Evolutionary conservation across 352 stramenopile genomes (phyloP).

Genomic region (Globisporangium nunn): DNA sequence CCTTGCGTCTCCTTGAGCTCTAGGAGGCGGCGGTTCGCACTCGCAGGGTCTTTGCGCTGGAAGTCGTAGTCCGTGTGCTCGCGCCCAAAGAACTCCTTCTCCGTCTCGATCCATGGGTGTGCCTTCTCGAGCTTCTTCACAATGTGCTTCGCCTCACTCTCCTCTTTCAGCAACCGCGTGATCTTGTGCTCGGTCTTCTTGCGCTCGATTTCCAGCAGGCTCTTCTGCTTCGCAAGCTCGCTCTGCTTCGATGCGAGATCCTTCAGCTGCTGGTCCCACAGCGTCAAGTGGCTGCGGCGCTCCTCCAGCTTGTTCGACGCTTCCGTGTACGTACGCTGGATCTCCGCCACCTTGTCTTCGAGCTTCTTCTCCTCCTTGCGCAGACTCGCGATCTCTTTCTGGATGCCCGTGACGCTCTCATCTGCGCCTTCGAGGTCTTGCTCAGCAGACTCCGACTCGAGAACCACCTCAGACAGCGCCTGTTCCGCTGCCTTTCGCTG

Average conservation of each 20-base stretch:
- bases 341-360: slow-evolving; percentile 51
- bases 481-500: slow-evolving; percentile 62
- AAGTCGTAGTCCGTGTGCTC: slow-evolving; percentile 98
- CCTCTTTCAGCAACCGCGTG: slow-evolving; percentile 89
- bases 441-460: slow-evolving; percentile 68
- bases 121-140: slow-evolving; percentile 91
- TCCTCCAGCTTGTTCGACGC: slow-evolving; percentile 63
- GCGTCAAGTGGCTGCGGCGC: slow-evolving; percentile 55
- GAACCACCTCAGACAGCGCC: slow-evolving; percentile 57
- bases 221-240: slow-evolving; percentile 80
- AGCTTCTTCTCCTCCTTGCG: slow-evolving; percentile 71
- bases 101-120: slow-evolving; percentile 95
- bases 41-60: slow-evolving; percentile 75
- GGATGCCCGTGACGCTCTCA: slow-evolving; percentile 38
- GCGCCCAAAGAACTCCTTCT: slow-evolving; percentile 97
- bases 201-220: slow-evolving; percentile 87
- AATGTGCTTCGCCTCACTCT: slow-evolving; percentile 84
- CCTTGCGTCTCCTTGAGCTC: slow-evolving; percentile 92
- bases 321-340: slow-evolving; percentile 56
- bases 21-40: slow-evolving; percentile 83
- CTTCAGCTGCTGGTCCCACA: slow-evolving; percentile 90
- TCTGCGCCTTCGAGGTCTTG: slow-evolving; percentile 57
- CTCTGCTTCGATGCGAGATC: slow-evolving; percentile 79
- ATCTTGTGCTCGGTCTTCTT: slow-evolving; percentile 95
- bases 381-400: slow-evolving; percentile 51